A percentile compares a stretch with the other conserved stretches of the same genome.
Evolutionary conservation across 1,139 yeast genomes (phyloP).

Genomic region (Yamadazyma atlantica): DNA sequence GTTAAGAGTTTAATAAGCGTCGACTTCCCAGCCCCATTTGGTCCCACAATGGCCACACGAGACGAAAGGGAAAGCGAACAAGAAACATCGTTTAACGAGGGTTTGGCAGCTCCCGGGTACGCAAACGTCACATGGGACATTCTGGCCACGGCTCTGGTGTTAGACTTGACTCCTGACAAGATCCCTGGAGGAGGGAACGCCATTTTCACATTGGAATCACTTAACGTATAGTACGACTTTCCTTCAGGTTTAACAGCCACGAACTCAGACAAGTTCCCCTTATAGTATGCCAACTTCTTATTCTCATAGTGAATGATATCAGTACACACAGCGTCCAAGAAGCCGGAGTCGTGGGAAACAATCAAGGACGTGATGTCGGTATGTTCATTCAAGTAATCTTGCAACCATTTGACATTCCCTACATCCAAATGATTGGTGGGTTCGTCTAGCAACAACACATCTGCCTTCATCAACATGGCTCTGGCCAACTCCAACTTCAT

Average conservation of each 20-base stretch:
- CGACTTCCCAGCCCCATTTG: slow-evolving; percentile 99
- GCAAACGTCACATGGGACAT: slow-evolving; percentile 82
- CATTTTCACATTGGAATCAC: slow-evolving; percentile 93
- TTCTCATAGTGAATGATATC: slow-evolving; percentile 96
- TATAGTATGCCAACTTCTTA: slow-evolving; percentile 91
- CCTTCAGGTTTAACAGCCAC: slow-evolving; percentile 95
- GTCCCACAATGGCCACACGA: slow-evolving; percentile 95
- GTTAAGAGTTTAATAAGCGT: slow-evolving; percentile 91
- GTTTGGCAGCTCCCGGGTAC: slow-evolving; percentile 87
- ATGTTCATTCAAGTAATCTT: slow-evolving; percentile 79
- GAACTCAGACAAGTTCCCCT: slow-evolving; percentile 91
- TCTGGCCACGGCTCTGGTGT: slow-evolving; percentile 92
- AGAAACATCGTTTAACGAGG: slow-evolving; percentile 76
- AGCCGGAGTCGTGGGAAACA: slow-evolving; percentile 97
- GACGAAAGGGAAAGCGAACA: slow-evolving; percentile 89
- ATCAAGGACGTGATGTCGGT: slow-evolving; percentile 89
- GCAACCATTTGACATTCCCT: slow-evolving; percentile 88
- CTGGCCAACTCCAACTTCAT: slow-evolving; percentile 98
- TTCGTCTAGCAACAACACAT: slow-evolving; percentile 90
- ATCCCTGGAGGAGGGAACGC: slow-evolving; percentile 99
- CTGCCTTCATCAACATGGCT: slow-evolving; percentile 98
- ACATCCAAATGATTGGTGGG: slow-evolving; percentile 99
- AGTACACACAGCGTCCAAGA: slow-evolving; percentile 93
- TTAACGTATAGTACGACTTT: slow-evolving; percentile 91
- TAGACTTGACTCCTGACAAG: slow-evolving; percentile 92